These are phyloP conservation scores for Oenanthe sinensis DNA, from an alignment of 129 eudicot species.

Conservation along the genomic window DNA sequence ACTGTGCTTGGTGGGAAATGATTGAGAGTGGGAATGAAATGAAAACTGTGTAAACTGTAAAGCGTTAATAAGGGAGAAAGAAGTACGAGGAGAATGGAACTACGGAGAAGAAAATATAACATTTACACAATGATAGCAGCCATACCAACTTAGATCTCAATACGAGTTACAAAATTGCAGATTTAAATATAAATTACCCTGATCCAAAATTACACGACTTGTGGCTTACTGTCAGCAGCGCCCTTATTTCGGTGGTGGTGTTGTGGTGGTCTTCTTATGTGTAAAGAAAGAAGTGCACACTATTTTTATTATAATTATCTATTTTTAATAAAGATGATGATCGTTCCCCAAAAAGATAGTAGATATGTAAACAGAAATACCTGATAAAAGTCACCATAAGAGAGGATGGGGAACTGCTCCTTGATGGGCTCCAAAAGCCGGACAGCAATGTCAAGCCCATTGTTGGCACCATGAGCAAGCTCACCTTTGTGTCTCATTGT, in stretches of 20 bases:
- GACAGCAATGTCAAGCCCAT: conserved; percentile 60
- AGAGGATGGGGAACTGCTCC: conserved; percentile 62
- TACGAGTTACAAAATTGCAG: background rate
- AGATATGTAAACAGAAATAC: conserved; percentile 12
- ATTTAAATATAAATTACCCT: background rate
- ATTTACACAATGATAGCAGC: background rate
- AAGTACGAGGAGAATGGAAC: background rate
- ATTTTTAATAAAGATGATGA: background rate
- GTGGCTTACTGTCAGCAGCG: background rate
- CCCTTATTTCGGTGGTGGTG: background rate
- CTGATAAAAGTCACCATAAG: conserved; percentile 69
- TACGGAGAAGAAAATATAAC: background rate
- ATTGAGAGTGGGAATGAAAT: background rate
- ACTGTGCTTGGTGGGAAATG: background rate
- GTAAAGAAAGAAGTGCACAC: background rate
- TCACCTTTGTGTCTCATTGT: conserved; percentile 76
- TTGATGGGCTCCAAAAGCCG: conserved; percentile 79
- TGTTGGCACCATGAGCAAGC: conserved; percentile 67
- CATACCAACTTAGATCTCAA: background rate
- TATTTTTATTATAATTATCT: background rate
- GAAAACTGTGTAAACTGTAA: background rate
- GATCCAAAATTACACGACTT: background rate
- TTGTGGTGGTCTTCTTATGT: background rate
- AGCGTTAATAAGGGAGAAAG: background rate
- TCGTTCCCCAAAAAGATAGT: background rate